A percentile compares a stretch with the other conserved stretches of the same genome.
These are phyloP conservation scores for Pugionium dolabratum DNA, from an alignment of 345 rosid genomes.

Conservation along the genomic window DNA sequence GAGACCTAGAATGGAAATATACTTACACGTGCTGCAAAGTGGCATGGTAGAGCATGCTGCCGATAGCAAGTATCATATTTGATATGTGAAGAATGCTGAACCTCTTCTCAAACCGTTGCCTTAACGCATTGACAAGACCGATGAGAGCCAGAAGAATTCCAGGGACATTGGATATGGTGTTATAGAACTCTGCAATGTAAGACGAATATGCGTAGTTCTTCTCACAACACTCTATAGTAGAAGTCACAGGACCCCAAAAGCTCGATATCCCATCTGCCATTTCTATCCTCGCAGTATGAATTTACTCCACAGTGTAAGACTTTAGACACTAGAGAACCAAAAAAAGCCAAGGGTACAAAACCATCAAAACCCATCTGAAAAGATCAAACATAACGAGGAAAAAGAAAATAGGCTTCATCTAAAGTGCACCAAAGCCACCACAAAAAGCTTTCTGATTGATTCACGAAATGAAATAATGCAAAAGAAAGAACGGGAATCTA, in stretches of 20 bases:
- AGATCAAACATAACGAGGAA: neutral
- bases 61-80: conserved; percentile 84
- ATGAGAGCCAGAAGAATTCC: conserved; percentile 75
- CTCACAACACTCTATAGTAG: conserved; percentile 83
- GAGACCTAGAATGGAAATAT: neutral
- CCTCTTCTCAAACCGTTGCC: conserved; percentile 94
- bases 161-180: conserved; percentile 78
- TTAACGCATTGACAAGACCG: conserved; percentile 80
- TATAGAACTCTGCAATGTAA: conserved; percentile 87
- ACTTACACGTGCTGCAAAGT: conserved; percentile 80
- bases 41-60: conserved; percentile 92
- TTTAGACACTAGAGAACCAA: conserved; percentile 21
- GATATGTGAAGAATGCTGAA: conserved; percentile 88
- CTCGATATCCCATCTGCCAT: conserved; percentile 79
- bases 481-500: neutral
- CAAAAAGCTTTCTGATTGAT: neutral
- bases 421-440: neutral
- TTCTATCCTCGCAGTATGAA: conserved; percentile 36
- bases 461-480: neutral
- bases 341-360: neutral
- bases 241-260: conserved; percentile 96
- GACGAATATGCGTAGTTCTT: conserved; percentile 70
- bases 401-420: neutral
- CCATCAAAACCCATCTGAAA: conserved; percentile 6
- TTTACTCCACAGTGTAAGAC: conserved; percentile 8